Evolutionary conservation across 192 early-diverging fungal species (phyloP).

Genomic region (Backusella circina): DNA sequence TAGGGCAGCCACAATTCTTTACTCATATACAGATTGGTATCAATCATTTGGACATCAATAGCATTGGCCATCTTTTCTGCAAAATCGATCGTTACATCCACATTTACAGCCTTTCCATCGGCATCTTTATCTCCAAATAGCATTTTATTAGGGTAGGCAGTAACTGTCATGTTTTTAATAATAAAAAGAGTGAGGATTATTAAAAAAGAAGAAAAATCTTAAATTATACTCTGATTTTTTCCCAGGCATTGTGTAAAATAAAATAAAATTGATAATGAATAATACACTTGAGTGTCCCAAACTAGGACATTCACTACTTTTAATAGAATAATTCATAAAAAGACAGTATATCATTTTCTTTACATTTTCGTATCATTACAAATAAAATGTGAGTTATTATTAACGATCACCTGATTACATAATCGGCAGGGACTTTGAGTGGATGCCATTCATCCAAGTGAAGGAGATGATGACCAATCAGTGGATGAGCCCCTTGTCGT

Average conservation of each 20-base stretch:
- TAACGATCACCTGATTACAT: not conserved
- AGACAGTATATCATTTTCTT: not conserved
- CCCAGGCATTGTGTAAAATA: not conserved
- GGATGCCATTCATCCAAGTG: not conserved
- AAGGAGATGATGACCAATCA: not conserved
- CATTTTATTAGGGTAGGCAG: not conserved
- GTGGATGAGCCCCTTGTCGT: not conserved
- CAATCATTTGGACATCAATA: constrained; percentile 56
- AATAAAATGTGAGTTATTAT: not conserved
- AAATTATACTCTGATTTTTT: not conserved
- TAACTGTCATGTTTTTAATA: not conserved
- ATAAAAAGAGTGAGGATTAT: not conserved
- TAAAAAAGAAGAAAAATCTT: not conserved
- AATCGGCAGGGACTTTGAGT: not conserved
- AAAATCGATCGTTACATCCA: not conserved
- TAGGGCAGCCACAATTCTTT: constrained; percentile 77
- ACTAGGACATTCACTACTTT: not conserved
- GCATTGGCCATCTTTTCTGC: constrained; percentile 28
- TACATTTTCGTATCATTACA: not conserved
- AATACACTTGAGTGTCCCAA: not conserved
- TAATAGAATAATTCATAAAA: not conserved
- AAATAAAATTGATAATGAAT: not conserved
- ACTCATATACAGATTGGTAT: constrained; percentile 66
- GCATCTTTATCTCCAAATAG: not conserved
- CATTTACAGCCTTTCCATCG: not conserved